These are phyloP conservation scores for Scleromitrula shiraiana DNA, from an alignment of 2,329 filamentous ascomycete genomes.

Conservation along the genomic window DNA sequence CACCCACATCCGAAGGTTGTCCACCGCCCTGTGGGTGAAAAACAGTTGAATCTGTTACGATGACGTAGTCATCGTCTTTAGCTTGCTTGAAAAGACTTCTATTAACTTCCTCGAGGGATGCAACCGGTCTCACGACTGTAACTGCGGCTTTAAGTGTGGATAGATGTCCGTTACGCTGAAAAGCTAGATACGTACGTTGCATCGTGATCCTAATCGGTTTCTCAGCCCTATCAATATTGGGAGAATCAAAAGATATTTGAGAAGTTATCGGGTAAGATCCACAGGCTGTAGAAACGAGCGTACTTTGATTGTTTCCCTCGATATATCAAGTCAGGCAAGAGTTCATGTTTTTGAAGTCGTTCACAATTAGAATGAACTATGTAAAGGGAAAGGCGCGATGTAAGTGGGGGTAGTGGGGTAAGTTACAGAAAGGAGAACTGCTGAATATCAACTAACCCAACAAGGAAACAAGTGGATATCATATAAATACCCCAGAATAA, in stretches of 20 bases:
- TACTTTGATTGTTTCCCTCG: too few species aligned
- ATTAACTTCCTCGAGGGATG: slow-evolving; percentile 16
- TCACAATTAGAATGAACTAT: too few species aligned
- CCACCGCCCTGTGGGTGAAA: slow-evolving; percentile 71
- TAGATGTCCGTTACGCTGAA: slow-evolving; percentile 14
- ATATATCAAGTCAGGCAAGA: too few species aligned
- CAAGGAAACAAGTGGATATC: too few species aligned
- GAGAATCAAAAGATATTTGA: not conserved
- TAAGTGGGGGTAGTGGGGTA: too few species aligned
- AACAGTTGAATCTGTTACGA: slow-evolving; percentile 58
- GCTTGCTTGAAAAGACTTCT: slow-evolving; percentile 49
- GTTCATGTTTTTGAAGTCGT: too few species aligned
- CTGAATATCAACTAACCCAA: too few species aligned
- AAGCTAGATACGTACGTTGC: slow-evolving; percentile 11
- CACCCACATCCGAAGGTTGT: slow-evolving; percentile 60
- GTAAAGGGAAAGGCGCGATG: too few species aligned
- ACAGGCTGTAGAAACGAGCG: too few species aligned
- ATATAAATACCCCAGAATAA: too few species aligned
- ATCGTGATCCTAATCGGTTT: not conserved
- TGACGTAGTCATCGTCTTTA: slow-evolving; percentile 42
- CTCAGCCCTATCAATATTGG: too few species aligned
- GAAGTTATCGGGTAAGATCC: not conserved
- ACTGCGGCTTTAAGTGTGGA: slow-evolving; percentile 11
- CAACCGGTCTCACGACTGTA: slow-evolving; percentile 14
- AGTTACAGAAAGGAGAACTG: too few species aligned